Percentiles rank a stretch among this genome's conserved stretches.
Conservation (phyloP, 2,329 filamentous ascomycete genomes). For the Aspergillus felis region DNA sequence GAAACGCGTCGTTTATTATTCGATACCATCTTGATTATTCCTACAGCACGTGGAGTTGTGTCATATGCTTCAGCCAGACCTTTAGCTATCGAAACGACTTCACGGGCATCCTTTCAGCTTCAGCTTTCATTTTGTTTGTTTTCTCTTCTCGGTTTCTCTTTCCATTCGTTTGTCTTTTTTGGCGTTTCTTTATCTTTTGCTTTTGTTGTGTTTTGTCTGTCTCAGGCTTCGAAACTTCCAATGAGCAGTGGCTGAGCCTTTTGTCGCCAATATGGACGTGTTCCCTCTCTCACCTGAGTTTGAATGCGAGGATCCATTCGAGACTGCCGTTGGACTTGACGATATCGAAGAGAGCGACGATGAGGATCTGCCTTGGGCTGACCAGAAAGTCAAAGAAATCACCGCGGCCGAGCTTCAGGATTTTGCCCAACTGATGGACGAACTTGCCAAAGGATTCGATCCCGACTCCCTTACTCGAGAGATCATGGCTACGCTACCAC, state of each 20-base stretch:
- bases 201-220: neutral
- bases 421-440: conserved; percentile 10
- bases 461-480: conserved; percentile 12
- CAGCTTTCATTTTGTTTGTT: neutral
- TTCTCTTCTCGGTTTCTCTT: neutral
- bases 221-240: neutral
- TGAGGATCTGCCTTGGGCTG: neutral
- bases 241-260: neutral
- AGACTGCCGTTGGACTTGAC: neutral
- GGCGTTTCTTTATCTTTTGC: neutral
- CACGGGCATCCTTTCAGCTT: neutral
- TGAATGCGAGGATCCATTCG: neutral
- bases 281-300: neutral
- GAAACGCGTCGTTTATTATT: neutral
- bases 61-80: neutral
- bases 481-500: conserved; percentile 7
- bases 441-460: conserved; percentile 20
- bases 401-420: conserved; percentile 8
- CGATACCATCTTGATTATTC: neutral
- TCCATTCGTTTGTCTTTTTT: neutral
- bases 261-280: neutral
- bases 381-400: conserved; percentile 10
- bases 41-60: neutral
- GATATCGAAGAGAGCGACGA: conserved; percentile 9
- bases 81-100: neutral